Evolutionary conservation across 2,329 filamentous ascomycete species (phyloP).

Genomic region (Cryphonectria japonica): DNA sequence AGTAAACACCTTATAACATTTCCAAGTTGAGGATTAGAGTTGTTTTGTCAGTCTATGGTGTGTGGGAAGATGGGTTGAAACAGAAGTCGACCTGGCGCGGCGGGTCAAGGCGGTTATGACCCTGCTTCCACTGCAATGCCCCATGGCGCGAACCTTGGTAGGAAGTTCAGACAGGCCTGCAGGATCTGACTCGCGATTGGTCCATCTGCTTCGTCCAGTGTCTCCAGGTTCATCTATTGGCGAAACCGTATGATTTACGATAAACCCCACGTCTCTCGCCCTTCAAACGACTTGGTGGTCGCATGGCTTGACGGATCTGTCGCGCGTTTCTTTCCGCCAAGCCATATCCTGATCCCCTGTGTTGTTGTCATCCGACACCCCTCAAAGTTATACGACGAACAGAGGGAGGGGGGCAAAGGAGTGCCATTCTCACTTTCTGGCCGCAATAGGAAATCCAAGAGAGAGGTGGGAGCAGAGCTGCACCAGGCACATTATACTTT

Average conservation of each 20-base stretch:
- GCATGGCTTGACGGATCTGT: not conserved
- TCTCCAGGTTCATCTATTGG: not conserved
- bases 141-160: not conserved
- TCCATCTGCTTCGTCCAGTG: not conserved
- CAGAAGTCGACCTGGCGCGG: constrained; percentile 16
- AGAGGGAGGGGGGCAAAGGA: too few relatives aligned
- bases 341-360: not conserved
- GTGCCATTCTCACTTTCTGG: not conserved
- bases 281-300: not conserved
- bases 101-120: constrained; percentile 4
- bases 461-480: not conserved
- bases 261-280: not conserved
- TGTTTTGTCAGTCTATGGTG: constrained; percentile 17
- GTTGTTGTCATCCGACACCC: constrained; percentile 3
- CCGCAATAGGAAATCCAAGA: not conserved
- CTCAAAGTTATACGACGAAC: constrained; percentile 10
- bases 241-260: not conserved
- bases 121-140: not conserved
- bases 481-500: not conserved
- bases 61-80: constrained; percentile 29
- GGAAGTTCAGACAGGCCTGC: not conserved
- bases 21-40: constrained; percentile 6
- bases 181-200: not conserved
- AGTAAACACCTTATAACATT: not conserved
- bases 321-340: not conserved